Percentiles rank a stretch among this genome's conserved stretches.
Conservation (phyloP, 805 yeast genomes). For the Candida sakaeoensis region DNA sequence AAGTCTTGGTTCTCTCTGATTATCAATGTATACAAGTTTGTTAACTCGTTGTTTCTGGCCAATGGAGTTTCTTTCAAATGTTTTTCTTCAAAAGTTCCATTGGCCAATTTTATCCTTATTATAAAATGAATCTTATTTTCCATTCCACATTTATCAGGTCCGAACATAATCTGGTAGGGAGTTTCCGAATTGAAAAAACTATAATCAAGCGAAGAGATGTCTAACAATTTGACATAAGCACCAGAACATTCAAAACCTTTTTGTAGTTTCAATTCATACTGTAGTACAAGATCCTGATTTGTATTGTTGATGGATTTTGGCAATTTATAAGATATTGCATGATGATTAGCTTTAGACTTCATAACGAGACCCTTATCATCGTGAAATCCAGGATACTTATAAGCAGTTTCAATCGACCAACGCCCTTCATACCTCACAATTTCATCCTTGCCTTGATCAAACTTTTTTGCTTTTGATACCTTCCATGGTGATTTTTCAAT, state of each 20-base stretch:
- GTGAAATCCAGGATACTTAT: conserved; percentile 48
- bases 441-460: conserved; percentile 33
- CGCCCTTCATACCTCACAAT: conserved; percentile 58
- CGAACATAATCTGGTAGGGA: conserved; percentile 86
- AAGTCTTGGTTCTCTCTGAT: conserved; percentile 61
- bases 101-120: conserved; percentile 51
- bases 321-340: conserved; percentile 71
- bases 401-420: conserved; percentile 64
- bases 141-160: conserved; percentile 88
- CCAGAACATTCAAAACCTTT: conserved; percentile 83
- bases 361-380: conserved; percentile 76
- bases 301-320: conserved; percentile 56
- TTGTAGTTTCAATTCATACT: conserved; percentile 86
- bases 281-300: conserved; percentile 69
- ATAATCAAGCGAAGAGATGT: conserved; percentile 32
- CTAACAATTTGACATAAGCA: conserved; percentile 75
- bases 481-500: conserved; percentile 34
- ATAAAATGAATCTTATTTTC: conserved; percentile 80
- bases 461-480: conserved; percentile 53
- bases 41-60: conserved; percentile 52
- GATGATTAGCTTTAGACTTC: conserved; percentile 72
- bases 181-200: conserved; percentile 58
- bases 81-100: conserved; percentile 63
- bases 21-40: conserved; percentile 74
- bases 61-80: conserved; percentile 66